Conservation (phyloP, 352 stramenopile species). For the Phytophthora fragariae region DNA sequence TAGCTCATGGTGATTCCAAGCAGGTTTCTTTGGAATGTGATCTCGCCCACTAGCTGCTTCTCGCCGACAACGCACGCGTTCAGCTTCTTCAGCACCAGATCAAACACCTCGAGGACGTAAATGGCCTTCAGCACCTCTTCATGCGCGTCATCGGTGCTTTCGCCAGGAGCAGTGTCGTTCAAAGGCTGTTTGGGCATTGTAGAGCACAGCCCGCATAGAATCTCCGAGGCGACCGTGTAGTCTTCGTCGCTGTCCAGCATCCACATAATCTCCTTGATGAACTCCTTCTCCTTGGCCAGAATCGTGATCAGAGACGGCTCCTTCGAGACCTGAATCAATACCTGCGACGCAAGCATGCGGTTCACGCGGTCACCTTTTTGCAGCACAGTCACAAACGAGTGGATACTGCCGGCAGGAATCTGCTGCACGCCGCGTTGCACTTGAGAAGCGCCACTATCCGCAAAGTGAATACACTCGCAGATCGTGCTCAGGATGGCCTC, state of each 20-base stretch:
- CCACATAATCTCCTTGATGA: slow-evolving; percentile 76
- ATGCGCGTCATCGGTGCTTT: slow-evolving; percentile 37
- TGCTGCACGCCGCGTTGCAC: slow-evolving; percentile 52
- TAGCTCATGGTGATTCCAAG: slow-evolving; percentile 83
- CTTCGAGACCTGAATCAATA: slow-evolving; percentile 70
- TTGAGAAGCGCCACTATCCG: slow-evolving; percentile 46
- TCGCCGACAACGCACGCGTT: slow-evolving; percentile 72
- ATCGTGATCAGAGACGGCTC: slow-evolving; percentile 65
- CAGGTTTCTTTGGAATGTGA: slow-evolving; percentile 82
- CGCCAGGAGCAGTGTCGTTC: slow-evolving; percentile 21
- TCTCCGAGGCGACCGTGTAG: slow-evolving; percentile 74
- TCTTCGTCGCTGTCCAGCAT: slow-evolving; percentile 81
- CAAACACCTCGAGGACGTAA: slow-evolving; percentile 67
- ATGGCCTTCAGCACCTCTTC: slow-evolving; percentile 62
- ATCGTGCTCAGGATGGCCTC: slow-evolving; percentile 81
- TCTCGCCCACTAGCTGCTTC: slow-evolving; percentile 78
- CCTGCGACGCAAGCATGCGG: slow-evolving; percentile 76
- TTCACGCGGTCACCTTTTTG: slow-evolving; percentile 67
- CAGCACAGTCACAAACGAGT: slow-evolving; percentile 70
- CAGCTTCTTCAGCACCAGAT: slow-evolving; percentile 73
- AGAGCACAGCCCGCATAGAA: slow-evolving; percentile 71
- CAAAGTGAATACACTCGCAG: slow-evolving; percentile 75
- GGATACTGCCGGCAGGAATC: slow-evolving; percentile 61
- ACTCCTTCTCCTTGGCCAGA: slow-evolving; percentile 60
- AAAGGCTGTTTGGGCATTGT: slow-evolving; percentile 46